Conservation (phyloP, 495 filamentous ascomycete species). For the Penicillium tannophilum region DNA sequence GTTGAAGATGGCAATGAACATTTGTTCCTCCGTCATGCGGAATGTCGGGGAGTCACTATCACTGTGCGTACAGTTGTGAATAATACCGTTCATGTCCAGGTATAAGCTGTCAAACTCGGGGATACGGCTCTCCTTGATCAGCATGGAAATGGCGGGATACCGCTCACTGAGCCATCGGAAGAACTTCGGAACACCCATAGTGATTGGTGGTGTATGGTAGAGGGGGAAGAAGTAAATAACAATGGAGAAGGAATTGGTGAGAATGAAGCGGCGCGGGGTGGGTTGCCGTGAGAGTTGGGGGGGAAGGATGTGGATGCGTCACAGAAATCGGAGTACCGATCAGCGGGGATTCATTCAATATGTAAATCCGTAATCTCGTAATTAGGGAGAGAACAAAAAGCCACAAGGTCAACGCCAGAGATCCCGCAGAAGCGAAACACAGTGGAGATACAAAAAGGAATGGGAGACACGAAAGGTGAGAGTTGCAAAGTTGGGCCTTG, state of each 20-base stretch:
- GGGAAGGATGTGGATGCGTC: neutral
- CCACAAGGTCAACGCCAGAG: neutral
- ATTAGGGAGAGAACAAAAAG: neutral
- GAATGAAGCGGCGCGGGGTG: neutral
- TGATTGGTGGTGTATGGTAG: conserved; percentile 16
- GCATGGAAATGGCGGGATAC: conserved; percentile 97
- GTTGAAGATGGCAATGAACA: conserved; percentile 99
- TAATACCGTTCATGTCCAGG: conserved; percentile 99
- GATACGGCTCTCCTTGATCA: conserved; percentile 98
- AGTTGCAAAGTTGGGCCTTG: conserved; percentile 7
- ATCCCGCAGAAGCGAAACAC: conserved; percentile 1
- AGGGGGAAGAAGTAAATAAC: conserved; percentile 3
- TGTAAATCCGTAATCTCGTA: conserved; percentile 7
- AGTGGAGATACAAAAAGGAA: neutral
- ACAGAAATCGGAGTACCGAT: neutral
- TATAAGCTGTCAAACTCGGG: conserved; percentile 99
- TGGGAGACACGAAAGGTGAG: conserved; percentile 2
- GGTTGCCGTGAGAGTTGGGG: neutral
- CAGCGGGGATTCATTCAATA: neutral
- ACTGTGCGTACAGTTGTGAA: conserved; percentile 99
- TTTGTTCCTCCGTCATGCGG: conserved; percentile 94
- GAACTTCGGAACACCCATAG: conserved; percentile 94
- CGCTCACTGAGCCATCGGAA: conserved; percentile 97
- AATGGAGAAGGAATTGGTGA: neutral
- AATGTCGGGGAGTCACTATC: conserved; percentile 88